Evolutionary conservation across 306 rosid genomes (phyloP), one percentile per base, ranked within the genome.

Genomic region (Crataegus laevigata): DNA sequence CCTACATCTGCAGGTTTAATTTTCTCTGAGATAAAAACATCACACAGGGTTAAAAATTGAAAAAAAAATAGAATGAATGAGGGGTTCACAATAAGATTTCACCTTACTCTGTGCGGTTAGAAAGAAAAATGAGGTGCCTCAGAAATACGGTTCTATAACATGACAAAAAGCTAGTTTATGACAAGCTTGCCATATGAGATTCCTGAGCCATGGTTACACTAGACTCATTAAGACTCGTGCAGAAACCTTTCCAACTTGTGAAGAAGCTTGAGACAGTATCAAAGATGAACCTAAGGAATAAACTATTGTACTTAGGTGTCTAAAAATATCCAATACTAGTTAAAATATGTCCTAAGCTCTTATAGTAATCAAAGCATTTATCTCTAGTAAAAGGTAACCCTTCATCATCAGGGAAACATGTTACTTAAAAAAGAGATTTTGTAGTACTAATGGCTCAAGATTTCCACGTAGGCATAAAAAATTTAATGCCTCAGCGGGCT

Each of bases 1-100:
- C 97, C 98, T 63, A 91, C 96, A 78, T 94, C 98, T 55, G 87
- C 84, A 68, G 98, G 98, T 91, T 90, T 94, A 80, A 94, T 82
- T 90, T 86, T 94, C 76, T 94, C 98, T 94, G 97, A 73, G 84
- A 83, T 52, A 74, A 74, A 47, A 52, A 76, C 65, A 82, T 69
- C 18, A 68, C 66, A 55, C 50, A 34, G 34, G 19, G 80, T 82
- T 81, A 81, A 67, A 69, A 73, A 30, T 34, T 61, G 77, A 40
- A 59, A 64, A 40, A 59, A 64, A 75, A 72, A 77, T 11, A 51
- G 69, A 66, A 73, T 6, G 12, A 29, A 40, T 32, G 24, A 5
- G n/a, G 61, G 28, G 68, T 5, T 58, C 22, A 60, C 61, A 45
- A 58, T 67, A 36, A 69, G 17, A 71, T 51, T 70, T 52, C 25